Evolutionary conservation across 2,329 filamentous ascomycete species (phyloP), one percentile per base, ranked within the genome.

Genomic region (Cladophialophora psammophila): DNA sequence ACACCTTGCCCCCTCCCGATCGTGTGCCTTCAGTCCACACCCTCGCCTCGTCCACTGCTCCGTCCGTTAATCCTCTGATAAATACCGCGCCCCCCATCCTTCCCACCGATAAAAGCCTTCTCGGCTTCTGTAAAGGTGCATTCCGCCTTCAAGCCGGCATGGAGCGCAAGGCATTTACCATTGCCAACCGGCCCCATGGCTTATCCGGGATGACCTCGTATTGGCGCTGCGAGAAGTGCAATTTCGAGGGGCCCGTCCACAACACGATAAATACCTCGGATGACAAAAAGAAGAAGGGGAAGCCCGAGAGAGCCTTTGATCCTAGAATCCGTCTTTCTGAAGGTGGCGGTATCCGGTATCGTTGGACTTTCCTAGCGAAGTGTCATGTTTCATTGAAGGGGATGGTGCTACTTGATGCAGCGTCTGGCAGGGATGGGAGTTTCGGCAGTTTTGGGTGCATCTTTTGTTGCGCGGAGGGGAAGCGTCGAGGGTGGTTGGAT

Each of bases 321-420:
- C 72, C 70, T 6, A 56, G 69, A 72, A 2, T 74, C 73, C 48
- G 64, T 59, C 3, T 60, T n/a, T 65, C 65, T 7, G 57, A 66
- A 54, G 48, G 63, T 40, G 65, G 76, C 10, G 80, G 81, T 0
- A 73, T 84, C 7, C 77, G 78, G 13, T 82, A 81, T 66, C 79
- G 81, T 10, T 84, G 81, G 80, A 71, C 75, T 6, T 84, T 84
- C 65, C 75, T 84, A 2, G 82, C 82, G 9, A 83, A 84, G 69
- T 78, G 75, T 20, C 82, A 84, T 71, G 76, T 82, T 10, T 66
- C 76, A 2, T 72, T 77, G 64, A 78, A 77, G 54, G 66, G 64
- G 2, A 61, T 64, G 59, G 60, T 66, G 7, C 63, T 59, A 1
- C 31, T 13, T 12, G 75, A 76, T 20, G 72, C 74, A 0, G 58